These are phyloP conservation scores for Lotmaria passim DNA, from an alignment of 208 protist species.

Conservation along the genomic window DNA sequence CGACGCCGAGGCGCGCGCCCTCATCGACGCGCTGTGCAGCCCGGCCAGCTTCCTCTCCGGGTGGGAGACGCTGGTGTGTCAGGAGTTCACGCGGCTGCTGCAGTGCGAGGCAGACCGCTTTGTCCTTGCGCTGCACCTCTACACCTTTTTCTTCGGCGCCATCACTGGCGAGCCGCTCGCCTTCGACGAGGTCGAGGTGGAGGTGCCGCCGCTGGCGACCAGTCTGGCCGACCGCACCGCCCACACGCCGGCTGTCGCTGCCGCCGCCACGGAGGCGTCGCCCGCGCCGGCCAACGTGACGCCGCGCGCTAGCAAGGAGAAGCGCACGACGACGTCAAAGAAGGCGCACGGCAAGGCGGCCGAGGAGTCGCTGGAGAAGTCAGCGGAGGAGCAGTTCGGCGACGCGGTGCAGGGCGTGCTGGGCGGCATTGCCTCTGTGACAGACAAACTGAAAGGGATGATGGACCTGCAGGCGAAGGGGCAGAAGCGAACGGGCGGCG, in stretches of 20 bases:
- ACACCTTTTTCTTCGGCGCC: conserved; percentile 73
- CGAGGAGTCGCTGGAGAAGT: conserved; percentile 55
- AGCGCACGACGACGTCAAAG: conserved; percentile 45
- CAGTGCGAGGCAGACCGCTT: conserved; percentile 82
- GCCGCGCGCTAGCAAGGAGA: conserved; percentile 43
- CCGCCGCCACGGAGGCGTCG: conserved; percentile 6
- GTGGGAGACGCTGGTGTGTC: conserved; percentile 69
- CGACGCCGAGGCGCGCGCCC: conserved; percentile 38
- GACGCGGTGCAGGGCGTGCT: conserved; percentile 54
- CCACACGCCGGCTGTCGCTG: conserved; percentile 12
- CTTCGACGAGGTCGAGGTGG: conserved; percentile 70
- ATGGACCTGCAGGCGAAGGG: conserved; percentile 39
- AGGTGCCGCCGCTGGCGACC: conserved; percentile 30
- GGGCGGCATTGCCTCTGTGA: conserved; percentile 31
- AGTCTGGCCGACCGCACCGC: conserved; percentile 21
- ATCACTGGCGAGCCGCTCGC: conserved; percentile 60
- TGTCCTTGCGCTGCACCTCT: conserved; percentile 52
- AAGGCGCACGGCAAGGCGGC: conserved; percentile 39
- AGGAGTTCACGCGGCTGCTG: conserved; percentile 52
- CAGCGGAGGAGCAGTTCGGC: conserved; percentile 60
- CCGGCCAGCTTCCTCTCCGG: conserved; percentile 60
- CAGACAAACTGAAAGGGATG: conserved; percentile 46
- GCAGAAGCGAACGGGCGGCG: conserved; percentile 45
- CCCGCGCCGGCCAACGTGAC: conserved; percentile 5
- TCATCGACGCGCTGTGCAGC: conserved; percentile 61